phyloP scores from a whole-genome alignment of 352 stramenopile species.

The Phytophthora constricta region DNA sequence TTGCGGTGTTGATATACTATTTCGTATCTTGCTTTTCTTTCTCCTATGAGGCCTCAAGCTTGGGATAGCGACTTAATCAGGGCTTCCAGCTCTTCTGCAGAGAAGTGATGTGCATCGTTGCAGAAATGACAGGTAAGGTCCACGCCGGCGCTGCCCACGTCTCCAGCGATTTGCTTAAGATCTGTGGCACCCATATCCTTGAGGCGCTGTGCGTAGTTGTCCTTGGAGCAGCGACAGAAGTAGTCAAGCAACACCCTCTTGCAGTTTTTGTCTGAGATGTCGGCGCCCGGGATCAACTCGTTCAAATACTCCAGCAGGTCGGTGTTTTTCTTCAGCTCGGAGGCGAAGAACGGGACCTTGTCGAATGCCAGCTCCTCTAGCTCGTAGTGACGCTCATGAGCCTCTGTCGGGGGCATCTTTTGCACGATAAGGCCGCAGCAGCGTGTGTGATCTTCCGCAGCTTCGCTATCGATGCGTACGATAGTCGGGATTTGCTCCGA shows the following conservation, averaged over 20 bases:
- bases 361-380: conserved; percentile 73
- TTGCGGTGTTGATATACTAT: conserved; percentile 37
- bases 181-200: conserved; percentile 58
- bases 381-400: conserved; percentile 65
- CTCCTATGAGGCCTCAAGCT: conserved; percentile 21
- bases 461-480: conserved; percentile 73
- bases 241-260: conserved; percentile 79
- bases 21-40: conserved; percentile 1
- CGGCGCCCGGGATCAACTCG: conserved; percentile 72
- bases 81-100: conserved; percentile 49
- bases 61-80: conserved; percentile 41
- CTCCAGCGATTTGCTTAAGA: conserved; percentile 55
- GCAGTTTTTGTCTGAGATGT: conserved; percentile 62
- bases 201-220: conserved; percentile 61
- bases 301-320: conserved; percentile 80
- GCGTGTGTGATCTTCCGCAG: conserved; percentile 51
- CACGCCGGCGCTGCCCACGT: conserved; percentile 60
- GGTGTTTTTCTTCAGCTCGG: conserved; percentile 54
- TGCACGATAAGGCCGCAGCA: conserved; percentile 85
- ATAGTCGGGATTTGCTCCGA: conserved; percentile 89
- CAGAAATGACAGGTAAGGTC: conserved; percentile 88
- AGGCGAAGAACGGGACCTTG: conserved; percentile 50
- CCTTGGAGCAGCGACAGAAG: conserved; percentile 85
- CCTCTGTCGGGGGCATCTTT: conserved; percentile 71
- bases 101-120: conserved; percentile 82